Conservation (phyloP, 164 flowering plant species). For the Vitis amurensis region DNA sequence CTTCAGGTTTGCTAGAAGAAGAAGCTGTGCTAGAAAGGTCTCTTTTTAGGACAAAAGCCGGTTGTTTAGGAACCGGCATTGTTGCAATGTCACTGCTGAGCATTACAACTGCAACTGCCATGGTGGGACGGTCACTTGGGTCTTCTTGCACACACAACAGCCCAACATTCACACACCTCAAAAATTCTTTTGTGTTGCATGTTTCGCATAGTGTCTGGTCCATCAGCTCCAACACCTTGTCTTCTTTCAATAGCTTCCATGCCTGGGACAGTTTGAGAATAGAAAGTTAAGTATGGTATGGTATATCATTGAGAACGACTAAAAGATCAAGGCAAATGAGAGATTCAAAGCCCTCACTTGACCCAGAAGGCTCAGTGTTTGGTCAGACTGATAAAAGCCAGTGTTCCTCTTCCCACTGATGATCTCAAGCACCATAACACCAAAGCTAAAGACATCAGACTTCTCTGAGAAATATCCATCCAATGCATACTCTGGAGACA, state of each 20-base stretch:
- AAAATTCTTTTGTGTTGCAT: conserved; percentile 8
- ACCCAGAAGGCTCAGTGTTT: conserved; percentile 2
- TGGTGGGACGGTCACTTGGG: conserved; percentile 20
- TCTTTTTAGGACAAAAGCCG: conserved; percentile 10
- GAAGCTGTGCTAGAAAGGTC: conserved; percentile 5
- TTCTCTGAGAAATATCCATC: conserved; percentile 13
- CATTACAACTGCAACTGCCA: conserved; percentile 21
- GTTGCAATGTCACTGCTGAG: conserved; percentile 14
- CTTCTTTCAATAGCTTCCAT: conserved; percentile 17
- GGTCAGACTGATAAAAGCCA: conserved; percentile 3
- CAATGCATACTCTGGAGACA: conserved; percentile 18
- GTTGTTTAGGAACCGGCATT: conserved; percentile 16
- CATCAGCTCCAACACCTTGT: conserved; percentile 14
- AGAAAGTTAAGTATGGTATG: too few species aligned
- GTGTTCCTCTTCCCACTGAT: conserved; percentile 14
- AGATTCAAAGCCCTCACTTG: conserved; percentile 7
- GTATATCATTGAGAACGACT: background rate
- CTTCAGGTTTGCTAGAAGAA: conserved; percentile 13
- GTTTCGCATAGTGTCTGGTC: conserved; percentile 7
- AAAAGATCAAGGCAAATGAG: too few species aligned
- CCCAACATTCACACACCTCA: conserved; percentile 15
- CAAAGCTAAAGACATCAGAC: conserved; percentile 18
- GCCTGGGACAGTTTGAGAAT: background rate
- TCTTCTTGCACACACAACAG: conserved; percentile 25
- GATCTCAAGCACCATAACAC: conserved; percentile 12